Base-by-base conservation (phyloP, 1,284 basidiomycete genomes). In the Marasmius oreades region DNA sequence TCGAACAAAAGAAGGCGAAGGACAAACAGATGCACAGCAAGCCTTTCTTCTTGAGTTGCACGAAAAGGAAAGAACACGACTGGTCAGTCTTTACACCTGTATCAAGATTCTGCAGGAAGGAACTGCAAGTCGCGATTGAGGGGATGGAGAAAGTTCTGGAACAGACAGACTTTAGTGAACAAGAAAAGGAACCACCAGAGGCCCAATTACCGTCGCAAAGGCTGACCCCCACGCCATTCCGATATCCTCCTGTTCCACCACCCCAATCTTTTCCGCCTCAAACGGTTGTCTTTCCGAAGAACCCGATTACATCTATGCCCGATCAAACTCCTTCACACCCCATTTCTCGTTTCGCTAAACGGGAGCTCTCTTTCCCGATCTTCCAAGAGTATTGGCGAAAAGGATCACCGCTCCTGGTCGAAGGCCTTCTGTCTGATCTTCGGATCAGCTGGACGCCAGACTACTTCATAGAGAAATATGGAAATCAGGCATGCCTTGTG, bases 351-450 rank as follows among this genome's bases (percentile, higher is more conserved):
- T 82, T 88, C 61, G 59, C 71, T 0, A 75, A 81, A 51, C 66
- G 73, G 5, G 76, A 81, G 18, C 77, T 93, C 20, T 80, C 81
- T 7, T 81, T 86, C 28, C 74, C 78, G 1, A 65, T 76, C 7
- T 95, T 95, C 71, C 81, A 82, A 53, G 66, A 73, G 7, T 70
- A 93, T 3, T 95, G 93, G 93, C 69, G 70, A 2, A 72, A 73
- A 23, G 92, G 93, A 20, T 77, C 86, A 37, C 90, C 93, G 0
- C 68, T 96, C 12, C 82, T 95, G 18, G 88, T 94, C 44, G 85
- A 83, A 28, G 83, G 79, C 28, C 70, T 92, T 5, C 69, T 81
- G 51, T 64, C 75, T 23, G 81, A 82, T 61, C 86, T 93, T 70
- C 76, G 80, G 60, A 69, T 86, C 56, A 65, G 78, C 52, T 98